Conservation (phyloP, 345 rosid genomes). For the Zanthoxylum bungeanum region DNA sequence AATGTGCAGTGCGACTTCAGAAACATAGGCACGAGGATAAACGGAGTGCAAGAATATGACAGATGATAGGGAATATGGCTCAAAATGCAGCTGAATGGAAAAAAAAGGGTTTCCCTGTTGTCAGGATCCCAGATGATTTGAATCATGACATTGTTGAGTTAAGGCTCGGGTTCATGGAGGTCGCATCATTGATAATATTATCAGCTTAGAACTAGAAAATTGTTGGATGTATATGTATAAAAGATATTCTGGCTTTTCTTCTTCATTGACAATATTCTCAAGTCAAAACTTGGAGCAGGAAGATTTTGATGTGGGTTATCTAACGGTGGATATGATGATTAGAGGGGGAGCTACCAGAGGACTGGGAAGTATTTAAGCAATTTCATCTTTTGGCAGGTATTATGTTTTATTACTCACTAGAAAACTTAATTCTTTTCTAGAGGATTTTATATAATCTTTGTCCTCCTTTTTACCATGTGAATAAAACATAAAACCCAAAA, state of each 20-base stretch:
- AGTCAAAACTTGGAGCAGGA: conserved; percentile 13
- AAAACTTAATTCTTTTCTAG: not conserved
- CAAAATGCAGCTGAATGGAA: conserved; percentile 3
- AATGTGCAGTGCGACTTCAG: conserved; percentile 8
- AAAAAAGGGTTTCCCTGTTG: not conserved
- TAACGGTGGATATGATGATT: conserved; percentile 4
- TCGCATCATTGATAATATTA: not conserved
- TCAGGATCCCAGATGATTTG: conserved; percentile 7
- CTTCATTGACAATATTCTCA: conserved; percentile 3
- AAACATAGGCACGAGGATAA: not conserved
- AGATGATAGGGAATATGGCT: not conserved
- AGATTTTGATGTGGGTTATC: conserved; percentile 3
- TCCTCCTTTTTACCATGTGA: not conserved
- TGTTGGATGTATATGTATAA: not conserved
- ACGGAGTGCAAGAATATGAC: conserved; percentile 2
- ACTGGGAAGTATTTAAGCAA: conserved; percentile 9
- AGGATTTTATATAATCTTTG: not conserved
- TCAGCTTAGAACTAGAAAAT: not conserved
- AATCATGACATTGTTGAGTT: not conserved
- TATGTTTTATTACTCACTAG: not conserved
- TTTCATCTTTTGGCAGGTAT: conserved; percentile 21
- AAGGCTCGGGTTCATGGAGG: not conserved
- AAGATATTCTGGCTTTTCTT: not conserved
- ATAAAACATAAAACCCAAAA: not conserved
- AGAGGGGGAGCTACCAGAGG: conserved; percentile 12